Conservation (phyloP, 768 basidiomycete species). For the Pleurotus citrinopileatus region DNA sequence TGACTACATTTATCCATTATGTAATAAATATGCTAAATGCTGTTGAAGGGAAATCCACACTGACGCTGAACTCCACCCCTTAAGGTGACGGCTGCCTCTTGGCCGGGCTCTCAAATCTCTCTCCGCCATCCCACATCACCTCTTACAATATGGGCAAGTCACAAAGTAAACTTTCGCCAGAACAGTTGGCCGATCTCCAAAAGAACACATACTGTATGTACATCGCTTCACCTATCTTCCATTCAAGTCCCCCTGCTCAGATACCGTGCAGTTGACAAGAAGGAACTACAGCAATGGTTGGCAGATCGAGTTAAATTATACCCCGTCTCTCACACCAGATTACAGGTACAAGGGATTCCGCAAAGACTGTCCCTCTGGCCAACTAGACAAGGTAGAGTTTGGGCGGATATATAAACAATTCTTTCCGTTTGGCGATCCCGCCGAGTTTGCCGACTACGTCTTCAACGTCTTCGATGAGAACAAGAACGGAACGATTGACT, state of each 20-base stretch:
- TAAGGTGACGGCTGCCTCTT: too few species aligned
- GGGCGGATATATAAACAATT: slow-evolving; percentile 99
- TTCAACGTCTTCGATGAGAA: slow-evolving; percentile 98
- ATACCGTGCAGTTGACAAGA: slow-evolving; percentile 77
- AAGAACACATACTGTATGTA: slow-evolving; percentile 94
- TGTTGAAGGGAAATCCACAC: too few species aligned
- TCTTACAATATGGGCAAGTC: slow-evolving; percentile 99
- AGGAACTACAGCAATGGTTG: slow-evolving; percentile 94
- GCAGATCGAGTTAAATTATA: slow-evolving; percentile 11
- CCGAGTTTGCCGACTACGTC: slow-evolving; percentile 95
- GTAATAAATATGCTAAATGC: too few species aligned
- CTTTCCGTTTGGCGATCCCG: slow-evolving; percentile 99
- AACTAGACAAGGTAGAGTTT: slow-evolving; percentile 95
- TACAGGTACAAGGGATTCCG: slow-evolving; percentile 98
- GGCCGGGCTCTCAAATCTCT: slow-evolving; percentile 1
- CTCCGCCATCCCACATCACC: slow-evolving; percentile 12
- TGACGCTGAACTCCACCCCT: too few species aligned
- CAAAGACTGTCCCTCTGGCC: slow-evolving; percentile 97
- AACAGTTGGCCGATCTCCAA: slow-evolving; percentile 93
- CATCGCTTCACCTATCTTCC: slow-evolving; percentile 9
- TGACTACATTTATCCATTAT: too few species aligned
- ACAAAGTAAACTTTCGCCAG: slow-evolving; percentile 91
- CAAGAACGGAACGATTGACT: slow-evolving; percentile 96
- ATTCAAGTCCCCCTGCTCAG: slow-evolving; percentile 13
- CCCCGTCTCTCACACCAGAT: slow-evolving; percentile 14